These are phyloP conservation scores for Teunomyces atbi DNA, from an alignment of 805 yeast genomes.

Conservation along the genomic window DNA sequence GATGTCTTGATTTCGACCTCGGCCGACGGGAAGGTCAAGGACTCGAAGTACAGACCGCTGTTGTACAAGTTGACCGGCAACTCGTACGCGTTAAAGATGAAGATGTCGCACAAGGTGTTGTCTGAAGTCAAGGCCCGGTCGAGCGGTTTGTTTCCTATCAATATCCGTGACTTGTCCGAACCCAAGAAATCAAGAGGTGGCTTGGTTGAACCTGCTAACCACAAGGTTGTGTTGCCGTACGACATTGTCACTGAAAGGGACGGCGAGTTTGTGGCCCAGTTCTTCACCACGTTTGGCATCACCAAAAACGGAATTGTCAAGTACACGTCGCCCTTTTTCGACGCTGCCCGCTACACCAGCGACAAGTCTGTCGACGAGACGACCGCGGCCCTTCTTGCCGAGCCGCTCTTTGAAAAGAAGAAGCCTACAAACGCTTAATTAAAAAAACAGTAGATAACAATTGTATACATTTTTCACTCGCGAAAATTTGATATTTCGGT, in stretches of 20 bases:
- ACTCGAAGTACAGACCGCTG: constrained; percentile 60
- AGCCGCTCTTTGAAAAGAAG: constrained; percentile 49
- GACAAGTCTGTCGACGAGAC: constrained; percentile 57
- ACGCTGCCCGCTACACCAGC: constrained; percentile 47
- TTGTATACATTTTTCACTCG: neutral
- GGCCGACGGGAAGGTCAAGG: constrained; percentile 62
- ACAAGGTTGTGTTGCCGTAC: constrained; percentile 63
- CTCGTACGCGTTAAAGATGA: constrained; percentile 66
- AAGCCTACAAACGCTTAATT: constrained; percentile 15
- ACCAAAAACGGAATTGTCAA: constrained; percentile 71
- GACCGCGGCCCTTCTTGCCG: constrained; percentile 43
- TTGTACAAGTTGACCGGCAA: constrained; percentile 71
- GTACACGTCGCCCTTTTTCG: constrained; percentile 56
- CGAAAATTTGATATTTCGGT: neutral
- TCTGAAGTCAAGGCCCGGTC: constrained; percentile 67
- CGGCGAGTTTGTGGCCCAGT: constrained; percentile 66
- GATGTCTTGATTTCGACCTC: constrained; percentile 68
- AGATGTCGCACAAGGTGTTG: constrained; percentile 64
- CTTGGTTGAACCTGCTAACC: constrained; percentile 67
- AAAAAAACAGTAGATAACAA: too few species aligned
- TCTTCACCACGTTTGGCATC: constrained; percentile 70
- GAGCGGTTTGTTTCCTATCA: constrained; percentile 63
- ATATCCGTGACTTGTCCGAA: constrained; percentile 63
- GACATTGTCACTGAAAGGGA: constrained; percentile 68
- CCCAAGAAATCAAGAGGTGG: constrained; percentile 74